Evolutionary conservation across 2,329 filamentous ascomycete genomes (phyloP), one percentile per base, ranked within the genome.

Genomic region (Microdochium paspali): DNA sequence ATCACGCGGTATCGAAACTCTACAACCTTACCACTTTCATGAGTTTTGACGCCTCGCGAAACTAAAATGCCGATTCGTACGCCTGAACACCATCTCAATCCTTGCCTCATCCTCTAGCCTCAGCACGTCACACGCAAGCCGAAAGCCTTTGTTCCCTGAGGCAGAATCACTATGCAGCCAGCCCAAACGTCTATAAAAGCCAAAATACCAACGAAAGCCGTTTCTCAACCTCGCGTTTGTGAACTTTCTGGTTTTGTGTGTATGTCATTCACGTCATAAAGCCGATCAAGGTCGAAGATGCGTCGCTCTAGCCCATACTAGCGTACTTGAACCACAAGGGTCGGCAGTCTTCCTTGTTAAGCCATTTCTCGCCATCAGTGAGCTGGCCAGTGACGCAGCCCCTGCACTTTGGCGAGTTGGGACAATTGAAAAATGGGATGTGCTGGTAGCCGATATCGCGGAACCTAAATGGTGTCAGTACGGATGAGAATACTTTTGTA

Each of bases 371-470:
- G 53, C 93, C 93, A 54, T 94, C 90, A 24, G 89, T 96, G 59
- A 96, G 86, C 50, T 85, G 80, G 45, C 91, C 93, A 1, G 87
- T 80, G n/a, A 83, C 77, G 64, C 91, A 97, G 54, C 87, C 88
- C 55, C 78, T 84, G 65, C 91, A 97, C 67, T 97, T 97, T 45
- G 88, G 87, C 46, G 86, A 95, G 69, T 95, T 97, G 52, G 93
- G 93, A 63, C 93, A 98, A 71, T 98, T 98, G 76, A 95, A 95
- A 71, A 95, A 98, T 43, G 93, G 93, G 47, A 97, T 90, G 58
- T 98, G 93, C 60, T 96, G 90, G 70, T 98, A 98, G 49, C 93
- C 93, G 56, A 98, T 97, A 64, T 98, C 93, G 47, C 91, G 90
- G 84, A 98, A 98, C 90, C 90, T 95, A n/a, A n/a, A n/a, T n/a